Conservation (phyloP, 1,284 basidiomycete species). For the Rhodotorula sp. region DNA sequence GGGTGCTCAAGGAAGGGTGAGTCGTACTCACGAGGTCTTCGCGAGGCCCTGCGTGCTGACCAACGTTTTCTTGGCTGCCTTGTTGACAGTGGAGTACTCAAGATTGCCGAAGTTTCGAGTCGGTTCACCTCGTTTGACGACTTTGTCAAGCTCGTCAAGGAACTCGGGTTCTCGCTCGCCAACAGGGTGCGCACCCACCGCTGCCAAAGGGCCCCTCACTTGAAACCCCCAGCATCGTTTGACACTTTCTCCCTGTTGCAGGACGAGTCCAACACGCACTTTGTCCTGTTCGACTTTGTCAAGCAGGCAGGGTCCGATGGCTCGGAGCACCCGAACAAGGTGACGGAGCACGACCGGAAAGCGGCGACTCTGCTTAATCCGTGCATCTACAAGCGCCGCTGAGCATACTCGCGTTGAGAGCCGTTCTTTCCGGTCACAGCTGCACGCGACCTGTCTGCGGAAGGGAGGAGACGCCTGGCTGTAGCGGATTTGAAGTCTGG, state of each 20-base stretch:
- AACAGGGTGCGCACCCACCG: constrained; percentile 59
- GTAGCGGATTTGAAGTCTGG: too few relatives aligned
- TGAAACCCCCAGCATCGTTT: not conserved
- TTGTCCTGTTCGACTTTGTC: constrained; percentile 78
- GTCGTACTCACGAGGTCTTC: constrained; percentile 45
- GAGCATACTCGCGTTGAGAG: not conserved
- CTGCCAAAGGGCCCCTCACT: not conserved
- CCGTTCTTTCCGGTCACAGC: too few relatives aligned
- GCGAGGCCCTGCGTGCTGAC: not conserved
- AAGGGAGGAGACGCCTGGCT: too few relatives aligned
- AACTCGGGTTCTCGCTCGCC: constrained; percentile 75
- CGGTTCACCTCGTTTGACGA: constrained; percentile 70
- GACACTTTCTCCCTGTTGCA: constrained; percentile 46
- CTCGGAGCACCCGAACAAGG: constrained; percentile 55
- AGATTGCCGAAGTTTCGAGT: constrained; percentile 94
- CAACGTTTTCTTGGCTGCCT: too few relatives aligned
- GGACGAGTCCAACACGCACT: constrained; percentile 82
- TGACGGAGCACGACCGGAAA: constrained; percentile 64
- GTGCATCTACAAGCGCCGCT: constrained; percentile 92
- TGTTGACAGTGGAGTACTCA: constrained; percentile 69
- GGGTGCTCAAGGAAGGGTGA: constrained; percentile 76
- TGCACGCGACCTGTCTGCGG: too few relatives aligned
- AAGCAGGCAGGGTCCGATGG: constrained; percentile 54
- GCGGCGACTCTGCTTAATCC: constrained; percentile 72
- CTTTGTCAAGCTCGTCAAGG: constrained; percentile 70